Evolutionary conservation across 2,329 filamentous ascomycete species (phyloP), one percentile per base, ranked within the genome.

Genomic region (Colletotrichum endophyticum): DNA sequence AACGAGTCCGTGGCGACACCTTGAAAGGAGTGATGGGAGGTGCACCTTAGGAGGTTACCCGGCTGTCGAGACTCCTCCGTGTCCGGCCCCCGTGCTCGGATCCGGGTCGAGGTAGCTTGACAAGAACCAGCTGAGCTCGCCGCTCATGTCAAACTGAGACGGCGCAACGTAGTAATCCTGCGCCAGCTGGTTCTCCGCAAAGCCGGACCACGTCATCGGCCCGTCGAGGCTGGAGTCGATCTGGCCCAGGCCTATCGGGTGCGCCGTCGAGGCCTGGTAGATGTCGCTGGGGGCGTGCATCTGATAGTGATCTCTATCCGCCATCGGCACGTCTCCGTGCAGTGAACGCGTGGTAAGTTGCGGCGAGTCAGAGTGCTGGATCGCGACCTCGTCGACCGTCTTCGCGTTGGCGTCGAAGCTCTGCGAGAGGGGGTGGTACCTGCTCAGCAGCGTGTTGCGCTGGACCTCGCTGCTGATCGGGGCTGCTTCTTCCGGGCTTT

Each of bases 111-210:
- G 62, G 19, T 75, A 75, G 19, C 72, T 70, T 1, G 72, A 75
- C 9, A 72, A 19, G 13, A 75, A 75, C 72, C 68, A 75, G 22
- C 68, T 75, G 3, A 75, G 28, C 36, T 75, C 72, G 49, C 68
- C 72, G 19, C 68, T 67, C 68, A 75, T 72, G 28, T 72, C 72
- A 12, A 72, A 75, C 22, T 75, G 72, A 22, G 72, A 72, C 6
- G 72, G 68, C 6, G 72, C 68, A 4, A 75, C 68, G 19, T 66
- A 72, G 68, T 75, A 75, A 5, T 66, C 68, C 12, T 63, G 68
- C 4, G 62, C 72, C 6, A 72, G 62, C 28, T 72, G 72, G 25
- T 71, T 75, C 36, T 72, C 72, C 6, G 61, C 68, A 22, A 72
- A 75, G 16, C 72, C 68, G 1, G 61, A 67, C 68, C 68, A 75